Evolutionary conservation across 768 basidiomycete genomes (phyloP).

Genomic region (Boletus patriciae): DNA sequence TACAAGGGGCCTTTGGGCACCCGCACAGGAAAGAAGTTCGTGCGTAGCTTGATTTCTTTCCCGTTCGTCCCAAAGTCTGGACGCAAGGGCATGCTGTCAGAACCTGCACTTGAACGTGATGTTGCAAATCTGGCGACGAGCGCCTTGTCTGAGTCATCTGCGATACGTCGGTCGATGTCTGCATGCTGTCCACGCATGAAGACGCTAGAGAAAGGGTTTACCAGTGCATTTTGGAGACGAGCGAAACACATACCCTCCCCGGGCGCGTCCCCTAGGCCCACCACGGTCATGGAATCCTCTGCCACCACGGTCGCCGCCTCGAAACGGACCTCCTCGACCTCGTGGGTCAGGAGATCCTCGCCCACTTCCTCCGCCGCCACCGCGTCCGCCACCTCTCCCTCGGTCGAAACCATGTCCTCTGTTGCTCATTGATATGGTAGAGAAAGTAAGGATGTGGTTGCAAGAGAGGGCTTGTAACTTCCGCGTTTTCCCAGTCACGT

Average conservation of each 20-base stretch:
- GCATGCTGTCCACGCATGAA: constrained; percentile 41
- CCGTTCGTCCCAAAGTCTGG: constrained; percentile 49
- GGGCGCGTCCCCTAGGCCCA: constrained; percentile 32
- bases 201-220: constrained; percentile 31
- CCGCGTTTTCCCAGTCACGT: constrained; percentile 12
- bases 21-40: constrained; percentile 53
- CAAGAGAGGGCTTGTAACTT: not conserved
- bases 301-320: constrained; percentile 33
- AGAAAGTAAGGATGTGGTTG: not conserved
- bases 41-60: constrained; percentile 44
- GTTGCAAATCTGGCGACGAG: constrained; percentile 39
- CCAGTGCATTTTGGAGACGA: not conserved
- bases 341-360: constrained; percentile 31
- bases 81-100: constrained; percentile 43
- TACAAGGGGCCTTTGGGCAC: constrained; percentile 47
- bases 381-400: constrained; percentile 39
- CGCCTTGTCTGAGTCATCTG: constrained; percentile 43
- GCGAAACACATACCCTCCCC: constrained; percentile 39
- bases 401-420: constrained; percentile 43
- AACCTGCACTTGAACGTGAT: constrained; percentile 20
- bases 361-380: constrained; percentile 34
- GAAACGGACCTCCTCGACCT: constrained; percentile 31
- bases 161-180: constrained; percentile 54
- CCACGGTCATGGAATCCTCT: constrained; percentile 31
- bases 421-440: constrained; percentile 31